Percentiles rank a stretch among this genome's conserved stretches.
Conservation (phyloP, 768 basidiomycete species). For the Hericium alpestre region DNA sequence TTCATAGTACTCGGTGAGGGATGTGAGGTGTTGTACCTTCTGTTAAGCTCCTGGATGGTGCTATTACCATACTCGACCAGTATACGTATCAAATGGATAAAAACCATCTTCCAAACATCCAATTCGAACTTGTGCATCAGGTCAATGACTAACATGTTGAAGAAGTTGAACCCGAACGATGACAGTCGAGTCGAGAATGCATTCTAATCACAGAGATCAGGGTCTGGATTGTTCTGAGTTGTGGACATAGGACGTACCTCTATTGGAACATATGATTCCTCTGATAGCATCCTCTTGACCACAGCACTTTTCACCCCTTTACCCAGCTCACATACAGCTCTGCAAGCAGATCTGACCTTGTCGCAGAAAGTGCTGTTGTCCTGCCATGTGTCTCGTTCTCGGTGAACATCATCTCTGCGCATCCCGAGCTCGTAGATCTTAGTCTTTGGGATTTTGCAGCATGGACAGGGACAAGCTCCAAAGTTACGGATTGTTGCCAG, state of each 20-base stretch:
- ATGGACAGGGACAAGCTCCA: slow-evolving; percentile 22
- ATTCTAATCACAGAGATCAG: slow-evolving; percentile 19
- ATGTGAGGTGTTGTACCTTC: slow-evolving; percentile 21
- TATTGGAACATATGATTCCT: slow-evolving; percentile 22
- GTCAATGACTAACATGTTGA: slow-evolving; percentile 21
- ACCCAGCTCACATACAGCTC: not conserved
- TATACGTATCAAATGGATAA: slow-evolving; percentile 28
- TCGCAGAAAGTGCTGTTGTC: slow-evolving; percentile 7
- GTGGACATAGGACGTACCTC: slow-evolving; percentile 9
- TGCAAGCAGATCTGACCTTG: not conserved
- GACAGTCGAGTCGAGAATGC: slow-evolving; percentile 21
- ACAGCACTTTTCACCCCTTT: not conserved
- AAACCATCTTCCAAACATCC: slow-evolving; percentile 27
- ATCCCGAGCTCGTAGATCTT: slow-evolving; percentile 16
- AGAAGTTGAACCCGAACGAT: slow-evolving; percentile 17
- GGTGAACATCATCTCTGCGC: slow-evolving; percentile 3
- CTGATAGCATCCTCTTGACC: slow-evolving; percentile 6
- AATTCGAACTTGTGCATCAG: slow-evolving; percentile 33
- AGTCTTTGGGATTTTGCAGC: slow-evolving; percentile 16
- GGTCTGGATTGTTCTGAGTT: not conserved
- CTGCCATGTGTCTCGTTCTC: not conserved
- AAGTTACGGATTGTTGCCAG: slow-evolving; percentile 16
- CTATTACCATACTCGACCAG: slow-evolving; percentile 13
- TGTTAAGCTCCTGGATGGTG: slow-evolving; percentile 16
- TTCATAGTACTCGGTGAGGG: too few species aligned